Percentiles rank a stretch among this genome's conserved stretches.
These are phyloP conservation scores for Graphilbum sp. DNA, from an alignment of 2,329 filamentous ascomycete species.

Conservation along the genomic window DNA sequence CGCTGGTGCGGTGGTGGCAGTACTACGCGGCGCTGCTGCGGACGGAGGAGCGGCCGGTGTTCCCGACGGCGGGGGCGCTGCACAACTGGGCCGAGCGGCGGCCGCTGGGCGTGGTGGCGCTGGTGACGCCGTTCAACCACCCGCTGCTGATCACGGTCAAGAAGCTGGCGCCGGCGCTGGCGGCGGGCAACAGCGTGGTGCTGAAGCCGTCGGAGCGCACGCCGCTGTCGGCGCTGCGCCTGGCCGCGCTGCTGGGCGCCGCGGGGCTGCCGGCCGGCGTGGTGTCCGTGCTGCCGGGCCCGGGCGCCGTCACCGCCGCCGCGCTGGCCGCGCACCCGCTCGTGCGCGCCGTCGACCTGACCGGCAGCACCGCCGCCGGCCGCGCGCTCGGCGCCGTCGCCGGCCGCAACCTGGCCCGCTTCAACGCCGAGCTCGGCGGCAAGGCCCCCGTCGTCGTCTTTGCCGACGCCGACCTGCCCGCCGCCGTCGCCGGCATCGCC, in stretches of 20 bases:
- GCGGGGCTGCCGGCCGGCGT: slow-evolving; percentile 58
- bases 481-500: slow-evolving; percentile 53
- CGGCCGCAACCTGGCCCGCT: slow-evolving; percentile 49
- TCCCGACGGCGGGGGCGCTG: slow-evolving; percentile 46
- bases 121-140: slow-evolving; percentile 43
- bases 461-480: slow-evolving; percentile 44
- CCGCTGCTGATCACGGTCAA: slow-evolving; percentile 40
- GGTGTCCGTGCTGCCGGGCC: slow-evolving; percentile 43
- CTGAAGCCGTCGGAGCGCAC: slow-evolving; percentile 48
- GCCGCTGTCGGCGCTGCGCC: slow-evolving; percentile 41
- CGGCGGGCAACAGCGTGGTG: slow-evolving; percentile 41
- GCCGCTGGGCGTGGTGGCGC: slow-evolving; percentile 39
- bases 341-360: slow-evolving; percentile 55
- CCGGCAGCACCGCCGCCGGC: slow-evolving; percentile 56
- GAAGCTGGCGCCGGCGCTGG: slow-evolving; percentile 44
- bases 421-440: slow-evolving; percentile 56
- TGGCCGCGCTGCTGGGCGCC: slow-evolving; percentile 42
- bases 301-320: slow-evolving; percentile 34
- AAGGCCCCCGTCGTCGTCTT: slow-evolving; percentile 57
- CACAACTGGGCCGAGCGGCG: slow-evolving; percentile 38
- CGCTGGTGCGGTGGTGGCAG: slow-evolving; percentile 51
- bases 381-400: slow-evolving; percentile 50
- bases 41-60: slow-evolving; percentile 48
- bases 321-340: slow-evolving; percentile 34
- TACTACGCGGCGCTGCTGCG: slow-evolving; percentile 54